Conservation (phyloP, 306 rosid species). For the Cicer bijugum region DNA sequence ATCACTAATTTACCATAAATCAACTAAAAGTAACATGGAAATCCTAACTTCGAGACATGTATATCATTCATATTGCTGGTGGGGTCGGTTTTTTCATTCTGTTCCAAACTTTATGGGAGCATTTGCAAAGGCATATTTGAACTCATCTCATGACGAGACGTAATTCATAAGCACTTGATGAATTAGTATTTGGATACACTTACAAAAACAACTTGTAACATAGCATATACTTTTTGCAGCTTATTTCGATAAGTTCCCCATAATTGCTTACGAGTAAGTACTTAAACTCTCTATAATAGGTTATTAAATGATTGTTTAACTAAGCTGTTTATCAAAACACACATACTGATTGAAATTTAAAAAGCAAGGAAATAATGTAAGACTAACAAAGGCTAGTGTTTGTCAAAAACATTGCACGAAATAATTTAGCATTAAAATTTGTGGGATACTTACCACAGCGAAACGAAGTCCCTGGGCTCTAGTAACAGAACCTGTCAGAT, state of each 20-base stretch:
- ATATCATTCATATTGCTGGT: background rate
- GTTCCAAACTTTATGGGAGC: background rate
- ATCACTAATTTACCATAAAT: background rate
- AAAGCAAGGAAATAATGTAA: background rate
- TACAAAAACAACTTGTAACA: background rate
- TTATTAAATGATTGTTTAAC: background rate
- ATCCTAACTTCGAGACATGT: background rate
- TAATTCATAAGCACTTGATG: background rate
- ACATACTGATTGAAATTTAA: background rate
- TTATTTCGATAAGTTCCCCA: background rate
- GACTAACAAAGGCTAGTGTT: background rate
- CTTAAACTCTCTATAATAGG: background rate
- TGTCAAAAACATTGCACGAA: constrained; percentile 13
- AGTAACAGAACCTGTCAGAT: constrained; percentile 80
- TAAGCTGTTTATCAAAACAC: background rate
- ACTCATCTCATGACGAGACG: background rate
- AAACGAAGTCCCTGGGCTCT: constrained; percentile 80
- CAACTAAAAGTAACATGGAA: constrained; percentile 18
- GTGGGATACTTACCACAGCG: constrained; percentile 63
- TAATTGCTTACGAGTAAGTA: background rate
- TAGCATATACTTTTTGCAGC: background rate
- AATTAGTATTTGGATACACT: background rate
- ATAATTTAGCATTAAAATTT: background rate
- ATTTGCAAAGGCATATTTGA: background rate
- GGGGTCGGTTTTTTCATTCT: background rate